Base-by-base conservation (phyloP, 208 protist genomes). In the Phytomonas sp. region DNA sequence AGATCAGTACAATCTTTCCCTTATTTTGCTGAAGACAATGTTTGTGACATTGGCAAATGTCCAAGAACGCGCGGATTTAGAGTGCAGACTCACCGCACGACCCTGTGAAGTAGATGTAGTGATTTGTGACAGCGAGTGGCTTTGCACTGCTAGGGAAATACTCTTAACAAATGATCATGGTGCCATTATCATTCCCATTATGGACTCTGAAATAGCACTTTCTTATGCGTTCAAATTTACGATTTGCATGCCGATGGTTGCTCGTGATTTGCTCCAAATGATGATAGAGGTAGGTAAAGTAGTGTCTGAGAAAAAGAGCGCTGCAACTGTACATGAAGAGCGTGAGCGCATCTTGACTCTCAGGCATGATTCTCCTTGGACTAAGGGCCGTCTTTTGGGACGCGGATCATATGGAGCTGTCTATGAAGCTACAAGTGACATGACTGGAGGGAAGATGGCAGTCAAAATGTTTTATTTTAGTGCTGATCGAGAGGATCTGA, bases 381-480 rank as follows among this genome's bases (percentile, higher is more conserved):
- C 89, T 12, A 89, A 91, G 67, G 92, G 92, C 36, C 84, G 85
- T 67, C 74, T 97, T 23, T 81, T 97, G 11, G 92, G 92, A n/a
- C 86, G 87, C 36, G 92, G 92, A 14, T 86, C 80, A 31, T 95
- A 92, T 73, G 92, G 92, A 29, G 88, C 88, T 2, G 89, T 95
- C 32, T 95, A 95, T 78, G 92, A 97, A 69, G 89, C 89, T 4
- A 92, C 83, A 29, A 97, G 88, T 78, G 89, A 95, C 74, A 80
- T 97, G 42, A 97, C 92, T 19, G 92, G 92, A 11, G 92, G 92
- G 34, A 95, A 92, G 72, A 97, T 97, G 92, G 92, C 92, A 7
- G 92, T 97, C 33, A 97, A 97, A 73, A 91, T 93, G 84, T 95
- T 97, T 77, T 93, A 93, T 75, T 94, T 97, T 59, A 75, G 72